These are phyloP conservation scores for Theobroma cacao DNA, from an alignment of 345 rosid species.

Conservation along the genomic window DNA sequence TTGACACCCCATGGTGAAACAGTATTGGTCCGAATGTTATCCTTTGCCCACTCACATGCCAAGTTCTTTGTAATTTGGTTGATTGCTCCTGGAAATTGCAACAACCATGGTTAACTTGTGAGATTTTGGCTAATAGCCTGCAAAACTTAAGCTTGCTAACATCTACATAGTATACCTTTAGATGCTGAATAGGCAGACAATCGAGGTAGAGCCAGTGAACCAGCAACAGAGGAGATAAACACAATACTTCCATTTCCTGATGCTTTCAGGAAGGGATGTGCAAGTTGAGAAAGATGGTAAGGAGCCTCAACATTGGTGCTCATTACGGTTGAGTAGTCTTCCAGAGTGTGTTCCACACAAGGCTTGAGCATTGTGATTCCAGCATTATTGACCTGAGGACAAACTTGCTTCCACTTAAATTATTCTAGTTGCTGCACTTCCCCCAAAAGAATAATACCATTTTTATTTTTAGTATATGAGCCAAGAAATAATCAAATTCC, in stretches of 20 bases:
- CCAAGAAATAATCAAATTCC: neutral
- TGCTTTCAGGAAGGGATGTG: conserved; percentile 50
- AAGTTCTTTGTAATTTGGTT: conserved; percentile 48
- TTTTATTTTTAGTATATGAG: too few relatives aligned
- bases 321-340: conserved; percentile 39
- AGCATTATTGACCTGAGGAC: conserved; percentile 39
- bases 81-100: conserved; percentile 41
- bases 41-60: conserved; percentile 80
- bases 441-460: neutral
- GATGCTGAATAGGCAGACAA: conserved; percentile 33
- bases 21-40: conserved; percentile 52
- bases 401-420: neutral
- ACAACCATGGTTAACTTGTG: neutral
- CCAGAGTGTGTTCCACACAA: conserved; percentile 16
- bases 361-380: conserved; percentile 4
- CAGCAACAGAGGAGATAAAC: conserved; percentile 48
- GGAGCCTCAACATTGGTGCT: conserved; percentile 53
- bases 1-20: conserved; percentile 46
- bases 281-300: conserved; percentile 53
- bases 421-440: neutral
- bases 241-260: conserved; percentile 53
- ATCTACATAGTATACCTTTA: conserved; percentile 28
- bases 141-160: neutral
- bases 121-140: neutral
- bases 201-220: conserved; percentile 11